Evolutionary conservation across 2,329 filamentous ascomycete species (phyloP).

Genomic region (Lecanicillium sp.): DNA sequence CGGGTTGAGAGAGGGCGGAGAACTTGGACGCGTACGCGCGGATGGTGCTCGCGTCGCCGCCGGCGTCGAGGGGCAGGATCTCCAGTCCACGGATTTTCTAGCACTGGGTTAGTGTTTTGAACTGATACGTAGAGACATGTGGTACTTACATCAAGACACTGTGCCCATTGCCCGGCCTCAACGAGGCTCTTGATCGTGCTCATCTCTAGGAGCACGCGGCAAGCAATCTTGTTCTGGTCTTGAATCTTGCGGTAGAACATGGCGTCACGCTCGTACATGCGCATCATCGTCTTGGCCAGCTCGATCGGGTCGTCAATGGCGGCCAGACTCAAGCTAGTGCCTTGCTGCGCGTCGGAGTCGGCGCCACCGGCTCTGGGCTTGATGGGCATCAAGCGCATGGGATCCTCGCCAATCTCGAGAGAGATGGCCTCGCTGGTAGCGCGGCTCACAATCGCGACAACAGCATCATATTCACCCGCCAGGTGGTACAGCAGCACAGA

Average conservation of each 20-base stretch:
- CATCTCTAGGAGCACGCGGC: slow-evolving; percentile 53
- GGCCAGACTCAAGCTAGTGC: slow-evolving; percentile 55
- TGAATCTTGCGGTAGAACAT: slow-evolving; percentile 56
- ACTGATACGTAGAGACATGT: slow-evolving; percentile 12
- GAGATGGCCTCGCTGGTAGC: slow-evolving; percentile 85
- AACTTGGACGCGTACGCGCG: slow-evolving; percentile 77
- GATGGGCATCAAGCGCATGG: slow-evolving; percentile 70
- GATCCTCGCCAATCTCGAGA: slow-evolving; percentile 76
- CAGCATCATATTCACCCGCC: slow-evolving; percentile 89
- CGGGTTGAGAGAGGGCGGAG: slow-evolving; percentile 67
- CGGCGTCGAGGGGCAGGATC: slow-evolving; percentile 72
- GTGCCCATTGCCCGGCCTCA: slow-evolving; percentile 49
- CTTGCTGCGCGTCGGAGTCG: slow-evolving; percentile 33
- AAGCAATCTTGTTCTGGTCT: slow-evolving; percentile 51
- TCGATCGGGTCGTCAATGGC: slow-evolving; percentile 56
- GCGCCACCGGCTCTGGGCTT: slow-evolving; percentile 57
- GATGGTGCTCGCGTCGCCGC: slow-evolving; percentile 71
- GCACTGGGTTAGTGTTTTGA: slow-evolving; percentile 15
- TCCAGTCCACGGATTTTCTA: slow-evolving; percentile 68
- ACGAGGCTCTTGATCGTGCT: slow-evolving; percentile 54
- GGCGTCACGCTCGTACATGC: slow-evolving; percentile 54
- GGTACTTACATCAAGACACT: slow-evolving; percentile 51
- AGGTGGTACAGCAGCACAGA: slow-evolving; percentile 92
- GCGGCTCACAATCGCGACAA: slow-evolving; percentile 84
- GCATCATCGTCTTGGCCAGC: slow-evolving; percentile 55